Conservation (phyloP, 495 filamentous ascomycete species). For the Hamigera avellanea region DNA sequence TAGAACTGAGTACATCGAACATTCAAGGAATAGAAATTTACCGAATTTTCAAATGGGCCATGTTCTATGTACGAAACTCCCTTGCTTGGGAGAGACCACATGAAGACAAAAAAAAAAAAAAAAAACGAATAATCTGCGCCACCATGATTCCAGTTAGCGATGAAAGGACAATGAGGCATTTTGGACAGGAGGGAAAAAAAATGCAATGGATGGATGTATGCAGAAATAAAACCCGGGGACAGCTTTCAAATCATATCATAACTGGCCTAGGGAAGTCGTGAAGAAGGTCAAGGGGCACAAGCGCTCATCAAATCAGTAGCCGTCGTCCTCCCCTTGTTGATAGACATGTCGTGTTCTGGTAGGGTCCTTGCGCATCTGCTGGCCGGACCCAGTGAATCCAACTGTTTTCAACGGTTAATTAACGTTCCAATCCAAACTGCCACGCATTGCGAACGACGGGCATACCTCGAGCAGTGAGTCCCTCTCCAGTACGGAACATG, state of each 20-base stretch:
- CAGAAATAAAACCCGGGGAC: too few relatives aligned
- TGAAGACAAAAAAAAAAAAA: constrained; percentile 6
- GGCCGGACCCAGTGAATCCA: constrained; percentile 90
- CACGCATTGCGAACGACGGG: not conserved
- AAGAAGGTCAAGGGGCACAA: too few relatives aligned
- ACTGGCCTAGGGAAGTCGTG: too few relatives aligned
- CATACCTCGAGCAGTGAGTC: constrained; percentile 72
- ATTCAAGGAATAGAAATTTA: constrained; percentile 4
- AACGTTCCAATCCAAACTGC: not conserved
- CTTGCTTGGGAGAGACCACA: not conserved
- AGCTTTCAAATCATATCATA: too few relatives aligned
- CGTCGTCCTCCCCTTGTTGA: constrained; percentile 68
- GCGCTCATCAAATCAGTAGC: constrained; percentile 15
- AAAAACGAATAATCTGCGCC: constrained; percentile 21
- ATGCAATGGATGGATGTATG: too few relatives aligned
- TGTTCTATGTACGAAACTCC: constrained; percentile 2
- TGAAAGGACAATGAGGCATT: too few relatives aligned
- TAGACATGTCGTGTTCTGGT: constrained; percentile 77
- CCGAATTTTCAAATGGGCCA: not conserved
- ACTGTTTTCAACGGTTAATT: constrained; percentile 39
- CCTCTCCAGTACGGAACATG: constrained; percentile 91
- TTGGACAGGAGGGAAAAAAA: too few relatives aligned
- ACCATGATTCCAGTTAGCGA: constrained; percentile 23
- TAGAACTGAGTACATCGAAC: too few relatives aligned
- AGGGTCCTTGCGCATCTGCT: constrained; percentile 86